Conservation (phyloP, 2,329 filamentous ascomycete species). For the Teratosphaeria epicoccoides region DNA sequence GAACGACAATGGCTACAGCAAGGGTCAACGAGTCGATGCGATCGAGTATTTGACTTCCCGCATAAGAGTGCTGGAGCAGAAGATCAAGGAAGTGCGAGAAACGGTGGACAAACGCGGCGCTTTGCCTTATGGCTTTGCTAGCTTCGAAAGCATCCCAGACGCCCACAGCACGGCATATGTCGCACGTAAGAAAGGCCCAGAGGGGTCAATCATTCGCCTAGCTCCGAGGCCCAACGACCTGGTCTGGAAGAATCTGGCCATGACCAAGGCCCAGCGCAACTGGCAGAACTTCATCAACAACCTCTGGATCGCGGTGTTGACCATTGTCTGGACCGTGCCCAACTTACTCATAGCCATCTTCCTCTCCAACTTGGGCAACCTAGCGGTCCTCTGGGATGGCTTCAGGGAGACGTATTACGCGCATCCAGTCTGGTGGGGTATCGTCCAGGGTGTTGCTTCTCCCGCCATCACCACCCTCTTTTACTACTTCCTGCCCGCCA, state of each 20-base stretch:
- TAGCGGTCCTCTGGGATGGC: conserved; percentile 66
- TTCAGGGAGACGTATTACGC: conserved; percentile 57
- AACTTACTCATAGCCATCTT: conserved; percentile 95
- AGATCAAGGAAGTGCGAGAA: conserved; percentile 73
- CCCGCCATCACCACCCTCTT: conserved; percentile 79
- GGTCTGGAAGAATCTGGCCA: conserved; percentile 86
- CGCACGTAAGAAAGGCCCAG: conserved; percentile 67
- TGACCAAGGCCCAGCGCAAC: conserved; percentile 56
- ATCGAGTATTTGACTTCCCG: conserved; percentile 86
- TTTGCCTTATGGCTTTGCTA: conserved; percentile 88
- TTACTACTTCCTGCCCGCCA: conserved; percentile 77
- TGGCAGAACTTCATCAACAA: conserved; percentile 70
- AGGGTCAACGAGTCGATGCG: conserved; percentile 72
- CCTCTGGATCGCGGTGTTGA: conserved; percentile 72
- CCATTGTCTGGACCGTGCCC: conserved; percentile 75
- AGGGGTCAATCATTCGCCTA: conserved; percentile 64
- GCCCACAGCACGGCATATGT: conserved; percentile 80
- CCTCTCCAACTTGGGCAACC: conserved; percentile 70
- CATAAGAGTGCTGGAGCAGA: conserved; percentile 69
- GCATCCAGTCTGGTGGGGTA: conserved; percentile 63
- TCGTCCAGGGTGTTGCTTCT: conserved; percentile 84
- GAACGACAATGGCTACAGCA: conserved; percentile 57
- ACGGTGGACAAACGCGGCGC: conserved; percentile 79
- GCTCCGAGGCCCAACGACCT: conserved; percentile 83
- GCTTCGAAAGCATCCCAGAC: conserved; percentile 77